Conservation (phyloP, 2,329 filamentous ascomycete species). For the Venturia aucupariae region DNA sequence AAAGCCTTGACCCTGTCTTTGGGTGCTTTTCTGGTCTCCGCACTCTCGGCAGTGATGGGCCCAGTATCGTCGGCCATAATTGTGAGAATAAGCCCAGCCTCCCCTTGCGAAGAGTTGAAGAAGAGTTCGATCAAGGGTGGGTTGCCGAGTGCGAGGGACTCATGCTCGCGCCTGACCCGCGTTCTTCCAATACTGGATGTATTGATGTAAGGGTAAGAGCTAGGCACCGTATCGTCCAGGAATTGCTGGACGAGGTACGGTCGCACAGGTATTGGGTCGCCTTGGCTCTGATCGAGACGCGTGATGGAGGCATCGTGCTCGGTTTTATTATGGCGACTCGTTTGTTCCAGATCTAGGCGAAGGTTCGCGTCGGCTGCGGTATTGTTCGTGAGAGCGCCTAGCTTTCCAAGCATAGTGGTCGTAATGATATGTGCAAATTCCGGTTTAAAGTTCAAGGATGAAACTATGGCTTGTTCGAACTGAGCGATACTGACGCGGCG, state of each 20-base stretch:
- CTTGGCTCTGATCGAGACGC: conserved; percentile 11
- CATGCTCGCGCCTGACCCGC: conserved; percentile 4
- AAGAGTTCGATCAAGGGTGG: not conserved
- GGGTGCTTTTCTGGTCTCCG: not conserved
- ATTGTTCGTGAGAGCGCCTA: not conserved
- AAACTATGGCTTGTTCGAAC: not conserved
- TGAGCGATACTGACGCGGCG: not conserved
- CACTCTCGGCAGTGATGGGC: not conserved
- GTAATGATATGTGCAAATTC: not conserved
- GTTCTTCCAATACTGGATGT: not conserved
- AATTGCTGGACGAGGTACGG: conserved; percentile 7
- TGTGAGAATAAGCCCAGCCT: not conserved
- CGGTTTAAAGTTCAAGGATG: not conserved
- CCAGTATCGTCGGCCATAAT: not conserved
- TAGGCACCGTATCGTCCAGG: conserved; percentile 4
- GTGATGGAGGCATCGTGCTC: conserved; percentile 14
- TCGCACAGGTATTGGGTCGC: not conserved
- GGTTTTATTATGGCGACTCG: not conserved
- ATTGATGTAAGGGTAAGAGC: not conserved
- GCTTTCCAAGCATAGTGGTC: not conserved
- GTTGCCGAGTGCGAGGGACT: not conserved
- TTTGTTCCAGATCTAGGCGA: conserved; percentile 8
- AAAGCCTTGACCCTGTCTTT: not conserved
- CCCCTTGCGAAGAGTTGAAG: not conserved
- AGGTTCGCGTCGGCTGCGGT: not conserved